These are phyloP conservation scores for Phytophthora tentaculata DNA, from an alignment of 352 stramenopile species.

Conservation along the genomic window DNA sequence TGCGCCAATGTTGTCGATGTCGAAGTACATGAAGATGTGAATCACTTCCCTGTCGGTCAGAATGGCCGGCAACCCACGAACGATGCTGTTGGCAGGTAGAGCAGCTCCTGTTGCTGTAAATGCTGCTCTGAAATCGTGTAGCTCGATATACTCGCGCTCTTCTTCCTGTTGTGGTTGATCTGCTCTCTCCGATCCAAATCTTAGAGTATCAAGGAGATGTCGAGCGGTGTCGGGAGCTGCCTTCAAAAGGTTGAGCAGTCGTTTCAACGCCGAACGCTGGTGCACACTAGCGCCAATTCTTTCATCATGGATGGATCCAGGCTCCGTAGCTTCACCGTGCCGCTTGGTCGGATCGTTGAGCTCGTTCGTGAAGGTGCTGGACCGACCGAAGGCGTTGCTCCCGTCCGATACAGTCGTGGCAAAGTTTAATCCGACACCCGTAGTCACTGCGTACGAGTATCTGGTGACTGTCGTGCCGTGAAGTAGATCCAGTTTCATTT, in stretches of 20 bases:
- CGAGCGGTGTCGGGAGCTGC: slow-evolving; percentile 22
- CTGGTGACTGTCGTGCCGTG: slow-evolving; percentile 53
- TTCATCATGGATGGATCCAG: slow-evolving; percentile 55
- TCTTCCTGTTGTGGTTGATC: slow-evolving; percentile 29
- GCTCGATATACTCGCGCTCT: slow-evolving; percentile 46
- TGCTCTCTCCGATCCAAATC: slow-evolving; percentile 12
- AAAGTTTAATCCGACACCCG: slow-evolving; percentile 64
- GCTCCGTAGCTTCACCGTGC: slow-evolving; percentile 75
- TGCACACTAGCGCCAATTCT: slow-evolving; percentile 58
- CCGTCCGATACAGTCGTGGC: slow-evolving; percentile 55
- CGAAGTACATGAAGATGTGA: slow-evolving; percentile 85
- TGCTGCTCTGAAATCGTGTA: slow-evolving; percentile 49
- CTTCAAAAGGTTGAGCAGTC: slow-evolving; percentile 39
- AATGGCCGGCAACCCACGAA: slow-evolving; percentile 16
- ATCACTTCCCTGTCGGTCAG: slow-evolving; percentile 65
- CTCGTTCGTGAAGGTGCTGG: slow-evolving; percentile 79
- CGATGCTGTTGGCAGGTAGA: slow-evolving; percentile 7
- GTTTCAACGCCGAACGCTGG: slow-evolving; percentile 65
- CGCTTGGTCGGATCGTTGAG: slow-evolving; percentile 66
- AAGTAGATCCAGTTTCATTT: slow-evolving; percentile 66
- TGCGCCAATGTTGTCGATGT: slow-evolving; percentile 65
- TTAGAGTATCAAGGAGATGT: slow-evolving; percentile 35
- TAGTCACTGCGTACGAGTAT: slow-evolving; percentile 74
- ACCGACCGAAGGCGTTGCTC: slow-evolving; percentile 66
- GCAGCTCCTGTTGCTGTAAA: slow-evolving; percentile 25